A percentile compares a stretch with the other conserved stretches of the same genome.
phyloP scores from a whole-genome alignment of 108 stramenopile genomes.

The Nannochloropsis oceanica region DNA sequence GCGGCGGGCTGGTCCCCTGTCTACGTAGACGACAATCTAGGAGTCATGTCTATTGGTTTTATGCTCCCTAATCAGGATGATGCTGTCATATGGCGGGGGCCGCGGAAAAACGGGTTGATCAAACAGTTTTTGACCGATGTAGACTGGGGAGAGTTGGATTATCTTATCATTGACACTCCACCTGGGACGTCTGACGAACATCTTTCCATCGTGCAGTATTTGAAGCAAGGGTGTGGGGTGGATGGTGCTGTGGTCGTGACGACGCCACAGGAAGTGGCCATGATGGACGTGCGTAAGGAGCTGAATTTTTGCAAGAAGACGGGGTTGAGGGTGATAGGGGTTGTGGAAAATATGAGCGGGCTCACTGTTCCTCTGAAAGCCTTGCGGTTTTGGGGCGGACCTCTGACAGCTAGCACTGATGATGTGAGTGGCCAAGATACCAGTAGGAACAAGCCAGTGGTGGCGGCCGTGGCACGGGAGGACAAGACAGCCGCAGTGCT shows the following conservation, averaged over 20 bases:
- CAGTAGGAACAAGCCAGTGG: background rate
- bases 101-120: constrained; percentile 96
- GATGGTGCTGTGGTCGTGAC: constrained; percentile 88
- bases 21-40: constrained; percentile 69
- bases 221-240: constrained; percentile 49
- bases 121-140: constrained; percentile 91
- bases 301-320: constrained; percentile 95
- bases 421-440: background rate
- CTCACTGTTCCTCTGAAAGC: constrained; percentile 1
- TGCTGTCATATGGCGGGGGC: constrained; percentile 97
- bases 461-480: background rate
- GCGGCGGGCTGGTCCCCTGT: constrained; percentile 95
- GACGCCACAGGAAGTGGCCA: constrained; percentile 75
- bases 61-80: constrained; percentile 74
- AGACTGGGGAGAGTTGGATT: constrained; percentile 64
- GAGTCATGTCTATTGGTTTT: constrained; percentile 93
- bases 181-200: constrained; percentile 99
- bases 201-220: constrained; percentile 89
- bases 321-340: constrained; percentile 70
- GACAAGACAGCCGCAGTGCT: constrained; percentile 1
- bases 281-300: constrained; percentile 97
- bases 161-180: constrained; percentile 93
- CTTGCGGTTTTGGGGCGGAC: background rate
- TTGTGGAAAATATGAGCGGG: constrained; percentile 94
- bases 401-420: background rate